Conservation (phyloP, 2,329 filamentous ascomycete genomes). For the Sporothrix humicola region DNA sequence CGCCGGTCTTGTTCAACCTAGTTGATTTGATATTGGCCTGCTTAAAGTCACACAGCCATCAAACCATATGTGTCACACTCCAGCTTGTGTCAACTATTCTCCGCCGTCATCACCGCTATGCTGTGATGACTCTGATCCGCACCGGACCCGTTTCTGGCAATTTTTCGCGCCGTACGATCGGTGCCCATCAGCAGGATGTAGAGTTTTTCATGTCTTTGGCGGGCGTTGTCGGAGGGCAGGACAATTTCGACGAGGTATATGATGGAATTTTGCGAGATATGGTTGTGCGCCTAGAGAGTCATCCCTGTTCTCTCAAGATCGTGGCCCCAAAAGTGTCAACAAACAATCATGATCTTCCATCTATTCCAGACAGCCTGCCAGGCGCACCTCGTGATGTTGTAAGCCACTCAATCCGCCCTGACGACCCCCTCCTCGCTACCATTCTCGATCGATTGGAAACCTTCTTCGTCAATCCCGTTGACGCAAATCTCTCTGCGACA, state of each 20-base stretch:
- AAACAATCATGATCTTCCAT: slow-evolving; percentile 63
- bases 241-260: slow-evolving; percentile 75
- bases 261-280: slow-evolving; percentile 74
- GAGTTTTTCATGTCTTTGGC: slow-evolving; percentile 73
- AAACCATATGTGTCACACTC: slow-evolving; percentile 88
- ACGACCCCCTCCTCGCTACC: slow-evolving; percentile 68
- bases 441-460: slow-evolving; percentile 71
- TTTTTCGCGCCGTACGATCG: slow-evolving; percentile 64
- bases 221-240: slow-evolving; percentile 69
- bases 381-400: slow-evolving; percentile 66
- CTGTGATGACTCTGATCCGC: slow-evolving; percentile 75
- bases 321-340: slow-evolving; percentile 65
- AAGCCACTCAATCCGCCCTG: slow-evolving; percentile 65
- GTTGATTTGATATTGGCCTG: slow-evolving; percentile 90
- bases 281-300: slow-evolving; percentile 70
- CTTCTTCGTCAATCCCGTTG: slow-evolving; percentile 89
- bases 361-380: slow-evolving; percentile 61
- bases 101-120: slow-evolving; percentile 85
- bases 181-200: slow-evolving; percentile 76
- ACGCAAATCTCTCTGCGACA: slow-evolving; percentile 87
- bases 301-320: slow-evolving; percentile 73
- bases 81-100: slow-evolving; percentile 86
- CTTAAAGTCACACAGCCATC: slow-evolving; percentile 79
- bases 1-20: slow-evolving; percentile 88
- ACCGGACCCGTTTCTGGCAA: slow-evolving; percentile 57